These are phyloP conservation scores for Paecilomyces variotii DNA, from an alignment of 2,329 filamentous ascomycete genomes.

Conservation along the genomic window DNA sequence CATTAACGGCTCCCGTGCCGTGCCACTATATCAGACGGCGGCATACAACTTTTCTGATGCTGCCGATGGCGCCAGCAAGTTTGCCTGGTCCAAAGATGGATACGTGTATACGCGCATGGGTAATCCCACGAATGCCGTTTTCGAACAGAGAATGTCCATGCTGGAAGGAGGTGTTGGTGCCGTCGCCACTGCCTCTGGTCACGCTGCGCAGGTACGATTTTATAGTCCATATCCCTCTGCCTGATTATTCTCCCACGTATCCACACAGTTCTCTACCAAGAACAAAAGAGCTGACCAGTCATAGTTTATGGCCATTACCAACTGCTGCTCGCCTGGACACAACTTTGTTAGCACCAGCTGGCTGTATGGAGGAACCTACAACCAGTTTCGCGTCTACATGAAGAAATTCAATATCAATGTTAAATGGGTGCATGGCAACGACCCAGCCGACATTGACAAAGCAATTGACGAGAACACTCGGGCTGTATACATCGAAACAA, in stretches of 20 bases:
- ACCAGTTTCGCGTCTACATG: constrained; percentile 74
- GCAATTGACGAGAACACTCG: constrained; percentile 83
- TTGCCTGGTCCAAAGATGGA: constrained; percentile 24
- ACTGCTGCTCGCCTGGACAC: constrained; percentile 68
- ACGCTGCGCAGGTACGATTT: constrained; percentile 51
- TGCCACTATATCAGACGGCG: constrained; percentile 19
- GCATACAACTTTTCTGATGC: constrained; percentile 30
- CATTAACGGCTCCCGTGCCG: constrained; percentile 22
- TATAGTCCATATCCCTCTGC: not conserved
- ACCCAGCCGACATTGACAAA: constrained; percentile 62
- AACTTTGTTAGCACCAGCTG: constrained; percentile 80
- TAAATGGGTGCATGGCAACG: constrained; percentile 54
- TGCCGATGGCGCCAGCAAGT: constrained; percentile 27
- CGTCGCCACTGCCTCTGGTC: constrained; percentile 68
- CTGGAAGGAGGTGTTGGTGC: constrained; percentile 48
- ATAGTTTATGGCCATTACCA: constrained; percentile 72
- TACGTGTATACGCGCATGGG: constrained; percentile 25
- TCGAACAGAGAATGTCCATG: constrained; percentile 29
- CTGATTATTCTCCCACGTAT: not conserved
- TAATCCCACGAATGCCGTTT: constrained; percentile 28
- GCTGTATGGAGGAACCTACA: constrained; percentile 83
- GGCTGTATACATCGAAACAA: constrained; percentile 77
- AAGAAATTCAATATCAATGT: constrained; percentile 29
- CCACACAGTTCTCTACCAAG: too few species aligned
- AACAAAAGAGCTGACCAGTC: too few species aligned